Base-by-base conservation (phyloP, 768 basidiomycete genomes). In the Podaxis rugospora region DNA sequence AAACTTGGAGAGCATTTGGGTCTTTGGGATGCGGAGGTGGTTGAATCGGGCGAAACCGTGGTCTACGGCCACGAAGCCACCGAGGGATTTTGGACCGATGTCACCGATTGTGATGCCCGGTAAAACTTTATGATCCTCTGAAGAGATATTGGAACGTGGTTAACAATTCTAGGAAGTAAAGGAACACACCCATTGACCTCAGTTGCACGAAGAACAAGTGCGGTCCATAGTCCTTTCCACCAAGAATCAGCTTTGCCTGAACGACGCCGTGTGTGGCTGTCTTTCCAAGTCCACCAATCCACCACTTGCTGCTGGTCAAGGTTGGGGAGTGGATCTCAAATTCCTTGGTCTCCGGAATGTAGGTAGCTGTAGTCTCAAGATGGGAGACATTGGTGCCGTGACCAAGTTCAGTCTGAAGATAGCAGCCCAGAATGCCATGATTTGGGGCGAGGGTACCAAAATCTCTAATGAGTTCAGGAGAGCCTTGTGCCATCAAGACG, bases 251-350 rank as follows among this genome's bases (percentile, higher is more conserved):
- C 68, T 87, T 86, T 3, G 91, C 90, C 69, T 91, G 89, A 0
- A 92, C 82, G 13, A 89, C 80, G 4, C 88, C 88, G 68, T 91
- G 89, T 0, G 89, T 90, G 0, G 90, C 83, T 0, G 85, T 87
- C 72, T 84, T 86, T 0, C 85, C 90, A 13, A 89, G 74, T 4
- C 78, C 86, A 6, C 90, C 90, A 57, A 89, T 82, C 91, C 90
- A 93, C 89, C 90, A 93, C 69, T 93, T 93, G 63, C 77, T 83
- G 62, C 87, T 88, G 1, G 89, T 89, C 23, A 90, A 65, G 0
- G 86, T 86, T 0, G 91, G 90, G 0, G 89, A 88, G 67, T 92
- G 80, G 39, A 93, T 83, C 44, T 89, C 87, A 64, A 92, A 92
- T 68, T 89, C 85, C 56, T 80, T 70, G 0, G 83, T 81, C 32